Conservation (phyloP, 495 filamentous ascomycete species). For the Xylaria castorea region DNA sequence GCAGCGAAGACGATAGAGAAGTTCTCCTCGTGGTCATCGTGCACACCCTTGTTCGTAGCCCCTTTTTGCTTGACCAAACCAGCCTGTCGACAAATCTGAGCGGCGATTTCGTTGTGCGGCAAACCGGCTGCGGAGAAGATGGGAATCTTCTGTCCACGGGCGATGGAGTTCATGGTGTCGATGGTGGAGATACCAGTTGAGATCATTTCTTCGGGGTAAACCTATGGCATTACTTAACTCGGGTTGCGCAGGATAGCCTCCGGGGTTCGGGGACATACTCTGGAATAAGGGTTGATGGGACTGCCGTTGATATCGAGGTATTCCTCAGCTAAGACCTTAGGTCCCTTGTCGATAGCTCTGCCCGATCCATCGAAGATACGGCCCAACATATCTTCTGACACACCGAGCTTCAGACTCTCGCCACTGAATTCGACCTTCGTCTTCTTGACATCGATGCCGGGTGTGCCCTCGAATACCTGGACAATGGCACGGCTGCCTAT, state of each 20-base stretch:
- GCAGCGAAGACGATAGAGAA: slow-evolving; percentile 99
- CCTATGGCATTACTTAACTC: slow-evolving; percentile 55
- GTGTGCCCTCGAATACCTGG: slow-evolving; percentile 96
- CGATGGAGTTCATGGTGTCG: slow-evolving; percentile 99
- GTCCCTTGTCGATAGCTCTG: slow-evolving; percentile 96
- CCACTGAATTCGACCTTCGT: slow-evolving; percentile 97
- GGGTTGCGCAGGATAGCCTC: not conserved
- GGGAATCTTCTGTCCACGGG: slow-evolving; percentile 99
- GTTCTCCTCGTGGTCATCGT: slow-evolving; percentile 98
- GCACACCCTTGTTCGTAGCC: slow-evolving; percentile 84
- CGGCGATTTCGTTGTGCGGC: slow-evolving; percentile 98
- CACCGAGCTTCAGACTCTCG: slow-evolving; percentile 95
- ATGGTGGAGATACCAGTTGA: slow-evolving; percentile 99
- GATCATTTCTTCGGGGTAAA: slow-evolving; percentile 99
- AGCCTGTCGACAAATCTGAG: slow-evolving; percentile 96
- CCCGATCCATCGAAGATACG: slow-evolving; percentile 99
- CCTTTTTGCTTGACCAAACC: slow-evolving; percentile 83
- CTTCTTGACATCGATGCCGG: slow-evolving; percentile 99
- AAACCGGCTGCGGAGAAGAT: slow-evolving; percentile 99
- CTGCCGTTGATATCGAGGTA: slow-evolving; percentile 99
- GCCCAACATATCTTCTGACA: slow-evolving; percentile 99
- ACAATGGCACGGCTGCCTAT: slow-evolving; percentile 90
- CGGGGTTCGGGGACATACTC: slow-evolving; percentile 63
- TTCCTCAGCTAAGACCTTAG: slow-evolving; percentile 97
- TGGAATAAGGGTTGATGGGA: slow-evolving; percentile 97